Evolutionary conservation across 2,329 filamentous ascomycete genomes (phyloP).

Genomic region (Juglanconis juglandina): DNA sequence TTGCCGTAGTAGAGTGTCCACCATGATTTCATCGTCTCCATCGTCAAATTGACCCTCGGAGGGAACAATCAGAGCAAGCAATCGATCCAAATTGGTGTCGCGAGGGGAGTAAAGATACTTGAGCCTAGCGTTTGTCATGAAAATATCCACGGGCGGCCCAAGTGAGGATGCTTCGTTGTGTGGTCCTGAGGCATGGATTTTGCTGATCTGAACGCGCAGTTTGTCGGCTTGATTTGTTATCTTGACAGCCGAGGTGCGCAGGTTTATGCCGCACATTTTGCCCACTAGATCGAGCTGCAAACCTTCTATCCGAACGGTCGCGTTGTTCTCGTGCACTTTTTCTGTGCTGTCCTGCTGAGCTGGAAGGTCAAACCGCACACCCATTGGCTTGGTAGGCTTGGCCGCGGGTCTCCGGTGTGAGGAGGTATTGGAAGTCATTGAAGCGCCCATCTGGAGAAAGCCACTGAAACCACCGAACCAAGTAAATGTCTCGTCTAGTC

Average conservation of each 20-base stretch:
- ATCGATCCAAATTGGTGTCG: conserved; percentile 74
- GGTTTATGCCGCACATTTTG: conserved; percentile 67
- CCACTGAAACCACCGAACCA: conserved; percentile 91
- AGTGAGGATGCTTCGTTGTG: conserved; percentile 50
- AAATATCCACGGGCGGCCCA: conserved; percentile 59
- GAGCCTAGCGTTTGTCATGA: conserved; percentile 63
- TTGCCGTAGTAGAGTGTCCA: conserved; percentile 86
- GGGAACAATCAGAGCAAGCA: conserved; percentile 84
- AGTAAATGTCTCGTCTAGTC: conserved; percentile 79
- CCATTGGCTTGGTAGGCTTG: conserved; percentile 44
- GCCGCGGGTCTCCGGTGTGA: conserved; percentile 41
- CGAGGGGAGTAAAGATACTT: conserved; percentile 72
- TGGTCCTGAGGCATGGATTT: conserved; percentile 72
- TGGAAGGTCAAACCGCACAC: conserved; percentile 57
- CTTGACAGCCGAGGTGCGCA: conserved; percentile 81
- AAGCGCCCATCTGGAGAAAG: conserved; percentile 82
- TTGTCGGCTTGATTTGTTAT: conserved; percentile 71
- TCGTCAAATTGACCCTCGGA: conserved; percentile 86
- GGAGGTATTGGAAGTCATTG: conserved; percentile 68
- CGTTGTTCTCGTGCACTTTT: conserved; percentile 56
- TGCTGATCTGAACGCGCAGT: conserved; percentile 70
- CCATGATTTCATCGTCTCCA: conserved; percentile 86
- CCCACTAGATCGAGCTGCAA: conserved; percentile 74
- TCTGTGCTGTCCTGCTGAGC: conserved; percentile 47
- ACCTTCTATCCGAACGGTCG: conserved; percentile 74